Base-by-base conservation (phyloP, 2,329 filamentous ascomycete genomes). In the Hypoxylon sp. region DNA sequence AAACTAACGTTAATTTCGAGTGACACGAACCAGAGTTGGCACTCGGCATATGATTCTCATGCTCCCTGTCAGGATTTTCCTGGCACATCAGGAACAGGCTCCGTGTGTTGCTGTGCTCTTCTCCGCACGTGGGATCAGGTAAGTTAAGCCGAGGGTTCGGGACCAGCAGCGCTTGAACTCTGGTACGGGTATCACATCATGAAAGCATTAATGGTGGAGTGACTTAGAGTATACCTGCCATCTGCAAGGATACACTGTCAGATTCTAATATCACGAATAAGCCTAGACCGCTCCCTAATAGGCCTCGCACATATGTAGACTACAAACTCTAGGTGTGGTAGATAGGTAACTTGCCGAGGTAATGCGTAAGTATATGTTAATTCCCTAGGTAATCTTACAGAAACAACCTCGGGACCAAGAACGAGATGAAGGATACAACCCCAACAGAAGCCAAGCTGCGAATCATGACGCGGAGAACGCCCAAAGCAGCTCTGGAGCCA, bases 141-240 rank as follows among this genome's bases (percentile, higher is more conserved):
- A 38, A 51, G n/a, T 51, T 4, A 56, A 56, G 53, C 46, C 32
- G 21, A 58, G 30, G 19, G 19, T 50, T 23, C 21, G 14, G 46
- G 23, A 56, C 56, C 56, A 23, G 34, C 11, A 19, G 10, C 13
- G 7, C 11, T 17, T 4, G 17, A 3, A 36, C 17, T 30, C 21
- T 53, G 50, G 62, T 51, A 36, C 55, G 14, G 43, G 14, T 7
- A 56, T 60, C 56, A 60, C 34, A 60, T 57, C 60, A 63, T 67
- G 32, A 23, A 58, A 25, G 32, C 23, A 13, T 59, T 23, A 9
- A 59, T n/a, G 23, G 19, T 55, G 5, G 6, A 55, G 7, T 41
- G 28, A 9, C 46, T 50, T 41, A 21, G 32, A n/a, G 17, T 32
- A 43, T 32, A 45, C 10, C 21, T 56, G n/a, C 6, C 17, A 50